Evolutionary conservation across 2,329 filamentous ascomycete species (phyloP).

Genomic region (Phaeoacremonium minimum): DNA sequence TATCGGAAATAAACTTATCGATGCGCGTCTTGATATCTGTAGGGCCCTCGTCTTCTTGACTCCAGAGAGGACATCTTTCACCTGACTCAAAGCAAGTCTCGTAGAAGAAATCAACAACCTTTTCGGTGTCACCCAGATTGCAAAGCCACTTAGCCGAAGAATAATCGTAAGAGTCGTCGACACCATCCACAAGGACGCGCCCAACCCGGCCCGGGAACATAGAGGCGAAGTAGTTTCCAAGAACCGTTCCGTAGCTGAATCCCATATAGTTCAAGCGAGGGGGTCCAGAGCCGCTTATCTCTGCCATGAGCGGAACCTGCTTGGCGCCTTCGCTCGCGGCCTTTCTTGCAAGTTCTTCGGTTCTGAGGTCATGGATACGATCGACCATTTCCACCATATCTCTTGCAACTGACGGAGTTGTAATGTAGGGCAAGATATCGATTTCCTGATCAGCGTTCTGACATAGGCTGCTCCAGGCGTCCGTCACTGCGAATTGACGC

Average conservation of each 20-base stretch:
- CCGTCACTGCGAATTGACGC: constrained; percentile 18
- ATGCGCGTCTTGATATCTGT: constrained; percentile 26
- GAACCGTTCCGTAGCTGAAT: constrained; percentile 42
- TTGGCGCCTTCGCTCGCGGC: background rate
- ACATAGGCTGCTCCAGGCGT: constrained; percentile 24
- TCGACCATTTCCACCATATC: constrained; percentile 42
- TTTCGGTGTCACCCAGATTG: constrained; percentile 31
- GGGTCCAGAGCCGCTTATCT: too few species aligned
- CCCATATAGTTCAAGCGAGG: constrained; percentile 41
- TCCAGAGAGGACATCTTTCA: constrained; percentile 21
- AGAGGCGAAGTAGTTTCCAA: constrained; percentile 38
- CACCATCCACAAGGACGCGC: constrained; percentile 34
- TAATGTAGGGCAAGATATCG: constrained; percentile 25
- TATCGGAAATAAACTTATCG: constrained; percentile 18
- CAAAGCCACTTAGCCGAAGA: constrained; percentile 20
- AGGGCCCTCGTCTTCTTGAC: constrained; percentile 15
- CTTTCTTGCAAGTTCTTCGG: constrained; percentile 3
- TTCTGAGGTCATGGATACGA: constrained; percentile 26
- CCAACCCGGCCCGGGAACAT: constrained; percentile 35
- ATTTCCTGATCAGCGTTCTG: constrained; percentile 13
- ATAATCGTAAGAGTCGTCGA: constrained; percentile 32
- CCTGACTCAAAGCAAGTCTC: constrained; percentile 27
- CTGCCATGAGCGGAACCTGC: constrained; percentile 1
- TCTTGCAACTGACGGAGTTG: constrained; percentile 31
- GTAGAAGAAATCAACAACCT: constrained; percentile 26